phyloP scores from a whole-genome alignment of 2,329 filamentous ascomycete species.

The Alternaria rosae region DNA sequence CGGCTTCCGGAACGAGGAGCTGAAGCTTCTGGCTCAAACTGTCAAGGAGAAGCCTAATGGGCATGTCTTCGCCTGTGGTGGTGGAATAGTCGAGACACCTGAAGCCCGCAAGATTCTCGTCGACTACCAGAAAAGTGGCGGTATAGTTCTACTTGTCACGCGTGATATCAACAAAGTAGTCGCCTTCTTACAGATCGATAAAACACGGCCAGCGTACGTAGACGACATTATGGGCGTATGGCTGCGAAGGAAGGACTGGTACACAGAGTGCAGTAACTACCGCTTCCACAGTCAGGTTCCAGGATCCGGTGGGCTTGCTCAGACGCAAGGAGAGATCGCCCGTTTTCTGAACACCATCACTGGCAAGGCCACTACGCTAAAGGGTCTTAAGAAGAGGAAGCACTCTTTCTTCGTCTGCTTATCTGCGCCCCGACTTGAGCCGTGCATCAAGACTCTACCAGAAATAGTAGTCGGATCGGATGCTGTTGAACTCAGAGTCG shows the following conservation, averaged over 20 bases:
- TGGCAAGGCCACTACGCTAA: conserved; percentile 63
- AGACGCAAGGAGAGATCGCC: conserved; percentile 72
- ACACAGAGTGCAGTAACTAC: conserved; percentile 90
- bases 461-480: conserved; percentile 84
- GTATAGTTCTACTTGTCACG: conserved; percentile 86
- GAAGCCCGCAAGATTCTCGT: conserved; percentile 79
- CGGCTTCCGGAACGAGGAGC: conserved; percentile 81
- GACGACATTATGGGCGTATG: conserved; percentile 94
- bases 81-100: conserved; percentile 87
- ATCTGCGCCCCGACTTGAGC: conserved; percentile 77
- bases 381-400: conserved; percentile 67
- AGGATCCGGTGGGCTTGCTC: conserved; percentile 57
- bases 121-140: conserved; percentile 76
- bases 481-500: conserved; percentile 92
- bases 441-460: conserved; percentile 70
- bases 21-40: conserved; percentile 74
- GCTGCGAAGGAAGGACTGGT: conserved; percentile 86
- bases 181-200: conserved; percentile 85
- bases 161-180: conserved; percentile 88
- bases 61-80: conserved; percentile 90
- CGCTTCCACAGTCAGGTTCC: conserved; percentile 85
- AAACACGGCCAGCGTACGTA: conserved; percentile 88
- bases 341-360: conserved; percentile 76
- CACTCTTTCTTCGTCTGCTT: conserved; percentile 93
- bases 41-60: conserved; percentile 77